These are phyloP conservation scores for Phellinidium pouzarii DNA, from an alignment of 1,284 basidiomycete species.

Conservation along the genomic window DNA sequence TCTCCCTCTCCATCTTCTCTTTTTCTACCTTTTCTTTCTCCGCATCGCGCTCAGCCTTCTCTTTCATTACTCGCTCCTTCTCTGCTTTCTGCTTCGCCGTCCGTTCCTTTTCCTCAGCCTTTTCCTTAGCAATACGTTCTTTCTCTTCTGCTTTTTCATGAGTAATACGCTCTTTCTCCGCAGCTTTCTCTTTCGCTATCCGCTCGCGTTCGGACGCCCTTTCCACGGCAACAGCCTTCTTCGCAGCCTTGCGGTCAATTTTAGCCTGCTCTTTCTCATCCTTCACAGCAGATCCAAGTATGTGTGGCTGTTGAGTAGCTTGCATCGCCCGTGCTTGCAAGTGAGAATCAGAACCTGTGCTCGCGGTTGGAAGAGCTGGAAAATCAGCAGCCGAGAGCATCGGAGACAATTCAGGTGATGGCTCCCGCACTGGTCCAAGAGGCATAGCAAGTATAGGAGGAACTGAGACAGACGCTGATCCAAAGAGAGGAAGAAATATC, in stretches of 20 bases:
- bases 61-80: conserved; percentile 29
- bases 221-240: conserved; percentile 25
- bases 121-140: conserved; percentile 23
- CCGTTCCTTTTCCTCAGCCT: conserved; percentile 29
- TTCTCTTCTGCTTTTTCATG: conserved; percentile 22
- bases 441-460: conserved; percentile 19
- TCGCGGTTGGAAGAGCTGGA: conserved; percentile 45
- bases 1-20: conserved; percentile 29
- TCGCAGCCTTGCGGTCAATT: conserved; percentile 33
- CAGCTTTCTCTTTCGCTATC: conserved; percentile 30
- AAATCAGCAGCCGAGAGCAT: conserved; percentile 65
- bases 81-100: conserved; percentile 31
- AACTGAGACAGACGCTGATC: neutral
- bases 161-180: conserved; percentile 25
- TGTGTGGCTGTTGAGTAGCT: conserved; percentile 20
- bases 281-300: conserved; percentile 25
- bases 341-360: conserved; percentile 26
- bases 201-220: conserved; percentile 30
- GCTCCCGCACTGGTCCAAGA: conserved; percentile 28
- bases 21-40: conserved; percentile 27
- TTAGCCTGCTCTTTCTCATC: conserved; percentile 30
- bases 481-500: conserved; percentile 9
- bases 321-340: conserved; percentile 26
- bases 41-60: conserved; percentile 31
- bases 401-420: conserved; percentile 39